A percentile compares a stretch with the other conserved stretches of the same genome.
Evolutionary conservation across 352 stramenopile genomes (phyloP).

Genomic region (Phytophthora hibernalis): DNA sequence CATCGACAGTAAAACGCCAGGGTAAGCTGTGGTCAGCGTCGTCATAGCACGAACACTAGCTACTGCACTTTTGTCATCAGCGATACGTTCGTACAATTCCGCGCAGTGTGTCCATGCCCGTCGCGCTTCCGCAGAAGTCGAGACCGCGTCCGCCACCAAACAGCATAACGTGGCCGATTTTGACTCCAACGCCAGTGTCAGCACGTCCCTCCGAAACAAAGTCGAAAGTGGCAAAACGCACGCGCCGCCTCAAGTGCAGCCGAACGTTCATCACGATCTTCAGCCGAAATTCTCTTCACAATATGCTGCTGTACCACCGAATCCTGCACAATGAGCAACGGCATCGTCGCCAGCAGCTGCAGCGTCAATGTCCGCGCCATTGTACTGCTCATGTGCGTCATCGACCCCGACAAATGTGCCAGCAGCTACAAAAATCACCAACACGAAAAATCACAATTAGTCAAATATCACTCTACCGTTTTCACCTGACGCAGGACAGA

Average conservation of each 20-base stretch:
- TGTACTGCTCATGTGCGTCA: conserved; percentile 21
- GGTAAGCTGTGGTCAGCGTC: conserved; percentile 33
- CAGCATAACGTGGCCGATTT: conserved; percentile 21
- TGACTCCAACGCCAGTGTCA: conserved; percentile 24
- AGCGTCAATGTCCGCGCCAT: conserved; percentile 39
- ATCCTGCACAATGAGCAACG: conserved; percentile 42
- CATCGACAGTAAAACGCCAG: conserved; percentile 20
- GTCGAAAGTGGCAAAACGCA: conserved; percentile 33
- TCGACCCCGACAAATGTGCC: conserved; percentile 18
- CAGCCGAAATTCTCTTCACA: conserved; percentile 22
- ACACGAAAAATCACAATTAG: neutral
- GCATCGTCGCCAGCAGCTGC: conserved; percentile 56
- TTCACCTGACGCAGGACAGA: conserved; percentile 12
- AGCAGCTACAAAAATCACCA: conserved; percentile 32
- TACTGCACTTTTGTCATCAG: conserved; percentile 44
- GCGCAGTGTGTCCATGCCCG: conserved; percentile 55
- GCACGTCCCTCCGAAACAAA: conserved; percentile 39
- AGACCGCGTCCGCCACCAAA: conserved; percentile 34
- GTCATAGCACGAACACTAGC: conserved; percentile 42
- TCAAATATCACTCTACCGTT: conserved; percentile 13
- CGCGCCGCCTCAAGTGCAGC: conserved; percentile 44
- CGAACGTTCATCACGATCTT: conserved; percentile 27
- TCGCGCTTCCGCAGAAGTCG: conserved; percentile 31
- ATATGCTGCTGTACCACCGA: conserved; percentile 34
- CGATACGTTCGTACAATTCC: conserved; percentile 43